phyloP scores from a whole-genome alignment of 306 rosid species.

The Rosa rugosa region DNA sequence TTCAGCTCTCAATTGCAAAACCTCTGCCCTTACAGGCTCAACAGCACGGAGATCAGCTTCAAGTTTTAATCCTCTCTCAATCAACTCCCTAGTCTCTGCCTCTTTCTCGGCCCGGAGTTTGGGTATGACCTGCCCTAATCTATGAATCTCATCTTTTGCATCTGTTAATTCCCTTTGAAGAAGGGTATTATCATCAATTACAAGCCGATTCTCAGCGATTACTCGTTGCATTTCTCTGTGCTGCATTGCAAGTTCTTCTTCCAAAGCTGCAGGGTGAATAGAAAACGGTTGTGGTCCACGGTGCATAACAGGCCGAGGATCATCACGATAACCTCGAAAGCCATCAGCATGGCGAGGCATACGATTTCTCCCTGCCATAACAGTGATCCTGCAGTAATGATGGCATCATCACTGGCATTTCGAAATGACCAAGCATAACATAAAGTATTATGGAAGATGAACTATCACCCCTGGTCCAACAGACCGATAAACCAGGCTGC shows the following conservation, averaged over 20 bases:
- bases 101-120: constrained; percentile 38
- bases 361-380: constrained; percentile 45
- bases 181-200: constrained; percentile 44
- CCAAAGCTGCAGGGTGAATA: constrained; percentile 43
- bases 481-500: neutral
- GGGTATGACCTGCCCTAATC: constrained; percentile 39
- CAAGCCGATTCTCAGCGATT: constrained; percentile 38
- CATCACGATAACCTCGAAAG: constrained; percentile 37
- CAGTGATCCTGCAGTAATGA: constrained; percentile 34
- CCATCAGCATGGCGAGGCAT: constrained; percentile 36
- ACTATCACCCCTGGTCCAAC: neutral
- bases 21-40: constrained; percentile 43
- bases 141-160: constrained; percentile 48
- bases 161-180: constrained; percentile 45
- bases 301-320: constrained; percentile 28
- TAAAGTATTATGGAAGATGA: neutral
- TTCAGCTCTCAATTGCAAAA: constrained; percentile 44
- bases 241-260: constrained; percentile 48
- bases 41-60: constrained; percentile 51
- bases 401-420: constrained; percentile 15
- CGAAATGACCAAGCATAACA: neutral
- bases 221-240: constrained; percentile 42
- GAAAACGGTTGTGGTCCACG: constrained; percentile 27
- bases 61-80: constrained; percentile 39
- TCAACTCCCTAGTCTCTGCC: constrained; percentile 32